phyloP scores from a whole-genome alignment of 441 rosid species.

The Adansonia rubrostipa region DNA sequence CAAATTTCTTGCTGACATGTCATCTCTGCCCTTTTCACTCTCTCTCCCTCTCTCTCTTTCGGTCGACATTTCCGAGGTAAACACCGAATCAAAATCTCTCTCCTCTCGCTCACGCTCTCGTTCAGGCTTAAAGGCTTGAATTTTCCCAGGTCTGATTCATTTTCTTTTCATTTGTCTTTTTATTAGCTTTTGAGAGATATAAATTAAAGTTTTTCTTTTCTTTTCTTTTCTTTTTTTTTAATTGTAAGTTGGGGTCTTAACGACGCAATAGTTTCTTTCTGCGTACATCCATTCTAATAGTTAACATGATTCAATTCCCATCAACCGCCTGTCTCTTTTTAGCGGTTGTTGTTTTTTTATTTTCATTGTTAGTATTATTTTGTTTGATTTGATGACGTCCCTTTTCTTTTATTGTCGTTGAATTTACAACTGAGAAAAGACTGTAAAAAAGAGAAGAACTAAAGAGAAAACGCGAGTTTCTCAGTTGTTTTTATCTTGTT shows the following conservation, averaged over 20 bases:
- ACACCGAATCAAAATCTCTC: slow-evolving; percentile 27
- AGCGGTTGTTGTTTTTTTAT: slow-evolving; percentile 30
- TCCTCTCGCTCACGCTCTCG: not conserved
- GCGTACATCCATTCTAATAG: slow-evolving; percentile 47
- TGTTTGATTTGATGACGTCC: slow-evolving; percentile 19
- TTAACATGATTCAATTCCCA: slow-evolving; percentile 49
- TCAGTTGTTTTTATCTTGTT: slow-evolving; percentile 23
- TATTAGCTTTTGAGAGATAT: not conserved
- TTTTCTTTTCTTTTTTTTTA: not conserved
- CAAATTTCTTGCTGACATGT: not conserved
- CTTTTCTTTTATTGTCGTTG: slow-evolving; percentile 4
- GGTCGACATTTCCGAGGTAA: slow-evolving; percentile 14
- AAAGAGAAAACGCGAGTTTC: slow-evolving; percentile 14
- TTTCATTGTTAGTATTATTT: not conserved
- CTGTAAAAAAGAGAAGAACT: not conserved
- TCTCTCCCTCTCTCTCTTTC: not conserved
- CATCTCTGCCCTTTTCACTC: not conserved
- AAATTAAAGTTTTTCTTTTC: too few species aligned
- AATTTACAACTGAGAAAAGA: slow-evolving; percentile 8
- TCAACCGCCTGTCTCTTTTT: slow-evolving; percentile 29
- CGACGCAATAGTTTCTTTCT: not conserved
- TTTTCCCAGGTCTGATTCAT: slow-evolving; percentile 20
- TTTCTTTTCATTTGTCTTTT: not conserved
- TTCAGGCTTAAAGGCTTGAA: not conserved
- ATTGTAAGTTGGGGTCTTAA: not conserved